These are phyloP conservation scores for Mikania micrantha DNA, from an alignment of 129 eudicot species.

Conservation along the genomic window DNA sequence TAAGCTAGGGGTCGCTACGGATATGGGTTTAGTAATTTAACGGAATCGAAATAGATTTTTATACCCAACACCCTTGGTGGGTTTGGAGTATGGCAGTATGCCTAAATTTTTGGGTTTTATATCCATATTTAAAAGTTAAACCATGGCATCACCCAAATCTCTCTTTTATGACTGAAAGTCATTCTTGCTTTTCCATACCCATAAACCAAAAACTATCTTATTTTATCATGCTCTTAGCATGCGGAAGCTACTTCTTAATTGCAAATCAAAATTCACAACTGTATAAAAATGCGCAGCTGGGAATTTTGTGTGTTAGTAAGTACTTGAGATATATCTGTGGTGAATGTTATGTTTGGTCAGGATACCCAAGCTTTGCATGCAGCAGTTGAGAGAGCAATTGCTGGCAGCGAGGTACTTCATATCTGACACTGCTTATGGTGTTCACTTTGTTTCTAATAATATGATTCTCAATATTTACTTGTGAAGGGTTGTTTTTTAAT, in stretches of 20 bases:
- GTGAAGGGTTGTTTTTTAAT: neutral
- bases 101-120: neutral
- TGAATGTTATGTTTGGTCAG: constrained; percentile 56
- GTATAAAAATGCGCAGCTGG: neutral
- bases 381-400: constrained; percentile 70
- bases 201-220: neutral
- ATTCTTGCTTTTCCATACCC: neutral
- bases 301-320: neutral
- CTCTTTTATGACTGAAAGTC: neutral
- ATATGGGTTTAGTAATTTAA: neutral
- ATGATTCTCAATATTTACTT: neutral
- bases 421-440: neutral
- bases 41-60: neutral
- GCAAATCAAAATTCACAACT: neutral
- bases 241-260: neutral
- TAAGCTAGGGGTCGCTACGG: neutral
- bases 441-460: constrained; percentile 5
- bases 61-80: neutral
- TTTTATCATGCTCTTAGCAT: neutral
- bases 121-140: neutral
- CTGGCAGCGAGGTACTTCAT: constrained; percentile 61
- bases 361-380: constrained; percentile 60
- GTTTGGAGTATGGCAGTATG: neutral
- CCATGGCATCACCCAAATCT: neutral
- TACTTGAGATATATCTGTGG: constrained; percentile 27